Percentiles rank a stretch among this genome's conserved stretches.
These are phyloP conservation scores for Viola pubescens DNA, from an alignment of 441 rosid species.

Conservation along the genomic window DNA sequence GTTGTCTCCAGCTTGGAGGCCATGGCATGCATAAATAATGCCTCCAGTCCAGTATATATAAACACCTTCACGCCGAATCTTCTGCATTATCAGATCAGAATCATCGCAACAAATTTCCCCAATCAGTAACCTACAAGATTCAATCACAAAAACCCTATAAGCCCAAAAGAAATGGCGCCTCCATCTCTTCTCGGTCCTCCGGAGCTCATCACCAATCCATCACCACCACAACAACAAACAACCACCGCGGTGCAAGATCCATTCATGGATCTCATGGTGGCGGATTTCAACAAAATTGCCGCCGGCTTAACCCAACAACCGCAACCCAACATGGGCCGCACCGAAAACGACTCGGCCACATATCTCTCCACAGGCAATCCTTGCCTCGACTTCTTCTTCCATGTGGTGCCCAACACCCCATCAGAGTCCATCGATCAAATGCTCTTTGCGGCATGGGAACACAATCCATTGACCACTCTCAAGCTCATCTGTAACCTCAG, in stretches of 20 bases:
- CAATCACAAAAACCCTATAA: background rate
- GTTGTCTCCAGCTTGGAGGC: too few relatives aligned
- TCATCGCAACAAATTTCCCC: too few relatives aligned
- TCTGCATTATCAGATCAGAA: too few relatives aligned
- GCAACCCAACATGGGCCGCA: constrained; percentile 10
- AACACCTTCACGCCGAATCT: too few relatives aligned
- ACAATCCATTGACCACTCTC: constrained; percentile 22
- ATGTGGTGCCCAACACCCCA: constrained; percentile 20
- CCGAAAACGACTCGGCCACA: constrained; percentile 15
- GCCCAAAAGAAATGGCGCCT: constrained; percentile 14
- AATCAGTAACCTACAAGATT: too few relatives aligned
- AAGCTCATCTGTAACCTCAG: constrained; percentile 21
- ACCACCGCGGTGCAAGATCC: constrained; percentile 14
- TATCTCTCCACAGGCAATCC: constrained; percentile 20
- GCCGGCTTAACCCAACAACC: background rate
- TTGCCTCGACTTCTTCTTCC: constrained; percentile 29
- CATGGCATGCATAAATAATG: too few relatives aligned
- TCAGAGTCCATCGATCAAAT: constrained; percentile 2
- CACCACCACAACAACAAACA: constrained; percentile 2
- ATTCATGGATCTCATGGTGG: constrained; percentile 33
- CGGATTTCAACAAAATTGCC: constrained; percentile 26
- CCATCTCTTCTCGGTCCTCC: constrained; percentile 41
- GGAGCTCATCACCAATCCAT: constrained; percentile 25
- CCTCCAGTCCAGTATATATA: too few relatives aligned
- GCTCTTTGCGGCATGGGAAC: constrained; percentile 14